Evolutionary conservation across 2,329 filamentous ascomycete species (phyloP), one percentile per base, ranked within the genome.

Genomic region (Cadophora luteo-olivacea): DNA sequence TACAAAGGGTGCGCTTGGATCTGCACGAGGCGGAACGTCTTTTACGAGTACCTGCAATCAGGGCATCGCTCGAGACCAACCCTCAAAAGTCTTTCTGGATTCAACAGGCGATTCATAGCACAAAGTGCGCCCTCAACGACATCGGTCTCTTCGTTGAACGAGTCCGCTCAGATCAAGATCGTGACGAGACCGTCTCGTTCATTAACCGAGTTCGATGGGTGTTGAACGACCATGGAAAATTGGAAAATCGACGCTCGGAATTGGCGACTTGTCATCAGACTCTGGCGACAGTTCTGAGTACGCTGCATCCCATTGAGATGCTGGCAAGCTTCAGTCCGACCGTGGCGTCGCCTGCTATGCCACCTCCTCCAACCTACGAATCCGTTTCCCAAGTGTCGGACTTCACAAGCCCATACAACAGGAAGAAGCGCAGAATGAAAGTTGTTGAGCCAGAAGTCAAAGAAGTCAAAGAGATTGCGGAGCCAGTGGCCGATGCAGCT

Each of bases 11-110:
- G 24, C 66, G 66, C n/a, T 22, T 54, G 6, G 69, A 70, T 51
- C 64, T 70, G 3, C 32, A 68, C 41, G 69, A 70, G 58, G 66
- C 66, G 4, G 66, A 70, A 64, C 58, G 66, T 1, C 69, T 70
- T 32, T 29, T 69, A 9, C 16, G 22, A 16, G 36, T 67, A 1
- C 61, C 68, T 11, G 41, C 64, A n/a, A 54, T 69, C 32, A 61
- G 51, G 38, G 19, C n/a, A 3, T 65, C 14, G 6, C 65, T 69
- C 4, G 19, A 24, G 36, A 65, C 29, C 33, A 67, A 51, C n/a
- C 65, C 65, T 48, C 58, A 49, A 25, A 69, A 65, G 24, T 14
- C 38, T 6, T 45, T 32, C 9, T 69, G 55, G 54, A 69, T 69
- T 7, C 48, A 65, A 33, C 49, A 48, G 4, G 60, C 45, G 0